Percentiles rank a stretch among this genome's conserved stretches.
phyloP scores from a whole-genome alignment of 2,329 filamentous ascomycete genomes.

The Fusarium ambrosium region DNA sequence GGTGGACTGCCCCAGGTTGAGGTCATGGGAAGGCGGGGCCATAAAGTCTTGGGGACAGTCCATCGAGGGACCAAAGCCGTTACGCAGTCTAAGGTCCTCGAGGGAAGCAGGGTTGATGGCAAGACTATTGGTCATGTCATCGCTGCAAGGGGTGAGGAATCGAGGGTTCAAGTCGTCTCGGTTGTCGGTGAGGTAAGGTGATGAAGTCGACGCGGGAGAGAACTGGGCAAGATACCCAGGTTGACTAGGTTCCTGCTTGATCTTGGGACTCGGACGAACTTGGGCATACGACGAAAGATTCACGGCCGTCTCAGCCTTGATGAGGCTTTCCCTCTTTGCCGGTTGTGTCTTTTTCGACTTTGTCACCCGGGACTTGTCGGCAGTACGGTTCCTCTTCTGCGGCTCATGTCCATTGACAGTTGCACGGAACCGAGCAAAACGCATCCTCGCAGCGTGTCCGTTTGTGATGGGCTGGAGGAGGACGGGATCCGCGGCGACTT shows the following conservation, averaged over 20 bases:
- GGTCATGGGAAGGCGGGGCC: conserved; percentile 46
- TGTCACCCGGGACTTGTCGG: conserved; percentile 59
- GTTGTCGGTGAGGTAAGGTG: conserved; percentile 54
- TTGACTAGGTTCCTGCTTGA: conserved; percentile 57
- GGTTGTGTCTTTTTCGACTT: conserved; percentile 59
- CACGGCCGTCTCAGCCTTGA: conserved; percentile 57
- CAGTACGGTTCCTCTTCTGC: conserved; percentile 60
- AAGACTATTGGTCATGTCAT: conserved; percentile 57
- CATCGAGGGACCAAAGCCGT: conserved; percentile 47
- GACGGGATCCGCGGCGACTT: conserved; percentile 68
- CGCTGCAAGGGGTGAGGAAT: conserved; percentile 68
- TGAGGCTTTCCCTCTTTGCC: conserved; percentile 51
- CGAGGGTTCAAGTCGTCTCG: conserved; percentile 54
- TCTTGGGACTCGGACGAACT: conserved; percentile 42
- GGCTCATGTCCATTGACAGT: conserved; percentile 63
- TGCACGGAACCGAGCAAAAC: conserved; percentile 66
- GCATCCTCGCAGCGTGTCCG: conserved; percentile 72
- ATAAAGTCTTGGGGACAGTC: conserved; percentile 48
- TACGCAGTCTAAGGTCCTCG: conserved; percentile 46
- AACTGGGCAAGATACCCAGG: conserved; percentile 51
- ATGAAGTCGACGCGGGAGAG: conserved; percentile 55
- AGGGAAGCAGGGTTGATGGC: conserved; percentile 48
- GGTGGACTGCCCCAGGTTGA: conserved; percentile 50
- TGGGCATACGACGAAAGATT: conserved; percentile 49
- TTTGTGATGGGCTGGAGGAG: conserved; percentile 69